phyloP scores from a whole-genome alignment of 225 moss, liverwort and hornwort species.

The Sphagnum contortum region DNA sequence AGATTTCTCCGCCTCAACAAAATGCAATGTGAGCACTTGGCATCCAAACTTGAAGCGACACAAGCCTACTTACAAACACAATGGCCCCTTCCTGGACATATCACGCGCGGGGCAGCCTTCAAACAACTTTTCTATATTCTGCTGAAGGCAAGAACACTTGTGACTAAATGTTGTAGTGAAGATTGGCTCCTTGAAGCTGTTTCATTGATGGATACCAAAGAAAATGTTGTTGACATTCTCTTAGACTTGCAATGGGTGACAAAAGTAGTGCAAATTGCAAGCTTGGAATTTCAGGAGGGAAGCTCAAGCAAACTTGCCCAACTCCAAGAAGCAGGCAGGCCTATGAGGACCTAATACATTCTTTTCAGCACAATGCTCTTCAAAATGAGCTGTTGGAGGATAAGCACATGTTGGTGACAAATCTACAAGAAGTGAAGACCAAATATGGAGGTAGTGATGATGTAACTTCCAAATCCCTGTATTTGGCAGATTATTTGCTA shows the following conservation, averaged over 20 bases:
- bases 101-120: not conserved
- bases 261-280: conserved; percentile 4
- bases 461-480: not conserved
- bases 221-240: conserved; percentile 11
- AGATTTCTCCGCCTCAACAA: conserved; percentile 2
- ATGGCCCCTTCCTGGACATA: not conserved
- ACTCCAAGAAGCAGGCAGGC: not conserved
- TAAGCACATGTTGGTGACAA: not conserved
- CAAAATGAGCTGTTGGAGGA: not conserved
- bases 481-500: not conserved
- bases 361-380: too few species aligned
- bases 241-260: conserved; percentile 19
- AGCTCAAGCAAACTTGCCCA: not conserved
- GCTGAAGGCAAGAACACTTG: conserved; percentile 12
- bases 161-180: conserved; percentile 8
- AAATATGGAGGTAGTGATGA: not conserved
- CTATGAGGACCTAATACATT: not conserved
- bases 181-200: conserved; percentile 1
- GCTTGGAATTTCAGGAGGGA: not conserved
- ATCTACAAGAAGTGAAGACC: not conserved
- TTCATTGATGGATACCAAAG: conserved; percentile 5
- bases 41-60: not conserved
- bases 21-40: conserved; percentile 1
- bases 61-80: not conserved
- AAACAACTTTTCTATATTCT: conserved; percentile 8